Percentiles rank a stretch among this genome's conserved stretches.
phyloP scores from a whole-genome alignment of 768 basidiomycete species.

The Hemileccinum impolitum region DNA sequence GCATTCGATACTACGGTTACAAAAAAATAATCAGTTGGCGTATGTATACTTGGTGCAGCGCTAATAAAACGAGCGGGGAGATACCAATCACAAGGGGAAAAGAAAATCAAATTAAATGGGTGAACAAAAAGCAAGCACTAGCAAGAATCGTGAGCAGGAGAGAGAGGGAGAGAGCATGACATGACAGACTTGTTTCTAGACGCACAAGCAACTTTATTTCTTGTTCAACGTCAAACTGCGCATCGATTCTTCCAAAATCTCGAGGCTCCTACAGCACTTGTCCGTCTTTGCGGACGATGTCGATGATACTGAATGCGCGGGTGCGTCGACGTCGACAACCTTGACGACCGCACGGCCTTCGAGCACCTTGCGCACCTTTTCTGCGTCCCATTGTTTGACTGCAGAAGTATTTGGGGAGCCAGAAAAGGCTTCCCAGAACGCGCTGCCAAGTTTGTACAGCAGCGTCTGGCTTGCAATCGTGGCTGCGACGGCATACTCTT shows the following conservation, averaged over 20 bases:
- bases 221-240: conserved; percentile 58
- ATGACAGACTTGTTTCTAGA: neutral
- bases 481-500: conserved; percentile 41
- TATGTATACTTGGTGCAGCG: conserved; percentile 2
- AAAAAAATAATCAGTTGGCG: conserved; percentile 10
- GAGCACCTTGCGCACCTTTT: conserved; percentile 77
- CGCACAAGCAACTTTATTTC: conserved; percentile 32
- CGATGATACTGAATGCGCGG: conserved; percentile 1
- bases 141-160: neutral
- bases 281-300: conserved; percentile 14
- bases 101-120: conserved; percentile 1
- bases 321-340: conserved; percentile 69
- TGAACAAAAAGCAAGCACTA: conserved; percentile 10
- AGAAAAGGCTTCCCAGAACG: conserved; percentile 91
- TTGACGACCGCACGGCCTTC: conserved; percentile 79
- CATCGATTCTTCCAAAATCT: conserved; percentile 67
- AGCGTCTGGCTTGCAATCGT: conserved; percentile 79
- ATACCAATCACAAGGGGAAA: conserved; percentile 1
- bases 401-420: conserved; percentile 33
- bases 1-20: conserved; percentile 6
- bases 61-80: conserved; percentile 17
- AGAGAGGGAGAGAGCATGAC: neutral
- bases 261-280: conserved; percentile 22
- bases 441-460: conserved; percentile 60
- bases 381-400: conserved; percentile 54